Percentiles rank a stretch among this genome's conserved stretches.
These are phyloP conservation scores for Wickerhamomyces bovis DNA, from an alignment of 805 yeast genomes.

Conservation along the genomic window DNA sequence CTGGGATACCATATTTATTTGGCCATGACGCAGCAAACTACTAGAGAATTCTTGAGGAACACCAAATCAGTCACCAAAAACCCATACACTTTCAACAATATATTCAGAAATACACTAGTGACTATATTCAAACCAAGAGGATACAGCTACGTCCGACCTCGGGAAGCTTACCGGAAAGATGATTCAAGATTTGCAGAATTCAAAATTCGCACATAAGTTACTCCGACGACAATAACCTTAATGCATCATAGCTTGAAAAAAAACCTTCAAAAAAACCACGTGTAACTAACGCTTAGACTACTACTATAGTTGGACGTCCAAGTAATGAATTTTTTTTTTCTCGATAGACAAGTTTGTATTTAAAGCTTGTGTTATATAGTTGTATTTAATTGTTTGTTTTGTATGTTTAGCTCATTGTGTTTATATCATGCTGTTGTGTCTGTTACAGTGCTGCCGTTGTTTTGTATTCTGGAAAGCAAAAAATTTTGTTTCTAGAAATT, in stretches of 20 bases:
- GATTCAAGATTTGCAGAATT: constrained; percentile 34
- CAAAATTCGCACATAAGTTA: not conserved
- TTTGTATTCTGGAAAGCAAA: not conserved
- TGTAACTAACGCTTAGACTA: too few species aligned
- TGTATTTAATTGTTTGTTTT: too few species aligned
- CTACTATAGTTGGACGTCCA: too few species aligned
- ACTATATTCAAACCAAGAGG: constrained; percentile 37
- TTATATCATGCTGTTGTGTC: too few species aligned
- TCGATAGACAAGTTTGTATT: too few species aligned
- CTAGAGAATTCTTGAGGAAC: constrained; percentile 62
- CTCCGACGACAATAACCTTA: not conserved
- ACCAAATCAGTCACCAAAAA: constrained; percentile 31
- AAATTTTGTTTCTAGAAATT: constrained; percentile 24
- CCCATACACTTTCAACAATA: constrained; percentile 32
- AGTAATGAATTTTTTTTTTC: too few species aligned
- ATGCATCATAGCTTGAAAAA: not conserved
- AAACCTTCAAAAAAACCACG: too few species aligned
- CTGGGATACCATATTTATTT: constrained; percentile 49
- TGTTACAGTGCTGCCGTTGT: too few species aligned
- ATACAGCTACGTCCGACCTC: constrained; percentile 25
- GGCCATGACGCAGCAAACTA: constrained; percentile 54
- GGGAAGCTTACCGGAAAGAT: constrained; percentile 27
- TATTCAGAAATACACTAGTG: constrained; percentile 26
- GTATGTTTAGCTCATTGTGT: too few species aligned
- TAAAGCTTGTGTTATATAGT: too few species aligned